phyloP scores from a whole-genome alignment of 1,284 basidiomycete genomes.

The Pseudozyma sp. region DNA sequence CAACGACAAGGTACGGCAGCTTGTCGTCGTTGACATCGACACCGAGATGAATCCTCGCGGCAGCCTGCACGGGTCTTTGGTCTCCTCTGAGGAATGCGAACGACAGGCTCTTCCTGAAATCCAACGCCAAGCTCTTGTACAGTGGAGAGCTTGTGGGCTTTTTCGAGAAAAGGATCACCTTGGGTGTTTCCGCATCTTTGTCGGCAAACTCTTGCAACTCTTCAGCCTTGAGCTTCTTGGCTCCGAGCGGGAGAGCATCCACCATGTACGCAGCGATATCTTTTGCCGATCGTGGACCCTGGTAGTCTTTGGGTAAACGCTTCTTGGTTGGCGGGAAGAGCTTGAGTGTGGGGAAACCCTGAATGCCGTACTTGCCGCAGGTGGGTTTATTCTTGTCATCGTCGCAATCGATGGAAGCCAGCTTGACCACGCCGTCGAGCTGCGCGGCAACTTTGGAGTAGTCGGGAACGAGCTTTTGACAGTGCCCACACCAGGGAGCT shows the following conservation, averaged over 20 bases:
- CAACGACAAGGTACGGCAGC: conserved; percentile 57
- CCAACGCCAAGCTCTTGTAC: conserved; percentile 65
- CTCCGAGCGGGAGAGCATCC: conserved; percentile 77
- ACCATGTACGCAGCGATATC: conserved; percentile 83
- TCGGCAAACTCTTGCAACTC: conserved; percentile 68
- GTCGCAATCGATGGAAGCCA: conserved; percentile 92
- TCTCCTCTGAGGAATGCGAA: conserved; percentile 63
- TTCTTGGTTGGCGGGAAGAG: conserved; percentile 71
- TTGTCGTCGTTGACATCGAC: conserved; percentile 50
- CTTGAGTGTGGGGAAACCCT: conserved; percentile 92
- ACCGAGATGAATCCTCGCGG: conserved; percentile 53
- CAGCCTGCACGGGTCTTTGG: conserved; percentile 47
- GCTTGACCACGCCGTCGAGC: conserved; percentile 83
- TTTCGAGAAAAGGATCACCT: conserved; percentile 64
- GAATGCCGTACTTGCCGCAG: conserved; percentile 84
- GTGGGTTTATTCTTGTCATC: conserved; percentile 82
- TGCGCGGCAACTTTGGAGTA: conserved; percentile 83
- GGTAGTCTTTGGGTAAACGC: conserved; percentile 77
- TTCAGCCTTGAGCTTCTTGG: conserved; percentile 75
- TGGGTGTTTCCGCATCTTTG: conserved; percentile 37
- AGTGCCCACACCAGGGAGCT: conserved; percentile 74
- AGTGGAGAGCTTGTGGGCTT: conserved; percentile 63
- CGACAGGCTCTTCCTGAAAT: conserved; percentile 57
- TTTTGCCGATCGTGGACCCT: conserved; percentile 79
- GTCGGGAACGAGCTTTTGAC: conserved; percentile 86